Percentiles rank a stretch among this genome's conserved stretches.
Evolutionary conservation across 495 filamentous ascomycete genomes (phyloP).

Genomic region (Sabuloglossum arenarium): DNA sequence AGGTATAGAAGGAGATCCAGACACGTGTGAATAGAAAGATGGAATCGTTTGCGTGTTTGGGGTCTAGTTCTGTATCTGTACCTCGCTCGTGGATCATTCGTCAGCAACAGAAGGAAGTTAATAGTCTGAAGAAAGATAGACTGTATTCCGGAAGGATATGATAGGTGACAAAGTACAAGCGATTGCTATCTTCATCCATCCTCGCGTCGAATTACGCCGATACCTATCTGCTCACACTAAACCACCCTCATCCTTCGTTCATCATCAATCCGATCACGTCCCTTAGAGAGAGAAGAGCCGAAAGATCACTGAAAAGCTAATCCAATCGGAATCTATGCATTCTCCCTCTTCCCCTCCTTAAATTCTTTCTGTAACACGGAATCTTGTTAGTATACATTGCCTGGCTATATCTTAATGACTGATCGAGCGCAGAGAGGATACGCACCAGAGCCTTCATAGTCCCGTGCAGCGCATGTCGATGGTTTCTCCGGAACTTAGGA

Average conservation of each 20-base stretch:
- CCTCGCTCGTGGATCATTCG: neutral
- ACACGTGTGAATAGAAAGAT: neutral
- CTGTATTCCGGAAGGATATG: neutral
- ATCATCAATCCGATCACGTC: neutral
- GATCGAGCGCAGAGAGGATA: slow-evolving; percentile 11
- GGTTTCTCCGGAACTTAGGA: slow-evolving; percentile 98
- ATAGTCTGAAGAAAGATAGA: neutral
- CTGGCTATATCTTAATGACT: neutral
- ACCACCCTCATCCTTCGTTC: neutral
- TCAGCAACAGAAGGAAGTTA: neutral
- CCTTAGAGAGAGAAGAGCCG: neutral
- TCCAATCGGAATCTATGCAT: slow-evolving; percentile 33
- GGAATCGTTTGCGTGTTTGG: neutral
- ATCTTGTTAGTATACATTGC: neutral
- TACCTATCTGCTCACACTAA: neutral
- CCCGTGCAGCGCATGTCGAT: slow-evolving; percentile 96
- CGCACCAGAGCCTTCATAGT: slow-evolving; percentile 94
- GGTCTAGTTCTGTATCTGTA: neutral
- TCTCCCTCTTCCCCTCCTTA: slow-evolving; percentile 87
- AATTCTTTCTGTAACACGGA: slow-evolving; percentile 59
- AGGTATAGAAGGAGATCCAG: neutral
- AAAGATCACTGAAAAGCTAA: slow-evolving; percentile 11
- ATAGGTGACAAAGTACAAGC: neutral
- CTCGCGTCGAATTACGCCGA: neutral
- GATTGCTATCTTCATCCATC: neutral